phyloP scores from a whole-genome alignment of 75 land plant species.

The Selaginella tamariscina region DNA sequence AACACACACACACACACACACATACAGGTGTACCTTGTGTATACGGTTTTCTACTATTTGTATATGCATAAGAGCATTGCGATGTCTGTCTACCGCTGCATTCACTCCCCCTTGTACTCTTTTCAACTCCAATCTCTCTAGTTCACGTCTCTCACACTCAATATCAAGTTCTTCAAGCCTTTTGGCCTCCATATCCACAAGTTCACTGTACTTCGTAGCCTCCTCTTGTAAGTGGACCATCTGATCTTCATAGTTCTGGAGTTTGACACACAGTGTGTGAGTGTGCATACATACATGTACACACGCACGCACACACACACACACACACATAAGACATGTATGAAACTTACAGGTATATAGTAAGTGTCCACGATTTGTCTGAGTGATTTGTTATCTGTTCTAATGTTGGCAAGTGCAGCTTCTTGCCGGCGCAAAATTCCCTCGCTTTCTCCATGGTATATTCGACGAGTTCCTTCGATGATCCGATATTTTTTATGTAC shows the following conservation, averaged over 20 bases:
- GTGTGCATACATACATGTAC: background rate
- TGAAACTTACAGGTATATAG: background rate
- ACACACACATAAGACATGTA: too few relatives aligned
- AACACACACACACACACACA: background rate
- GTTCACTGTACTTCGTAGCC: background rate
- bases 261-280: background rate
- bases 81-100: constrained; percentile 3
- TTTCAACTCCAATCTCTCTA: background rate
- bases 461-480: constrained; percentile 2
- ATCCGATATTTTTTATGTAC: constrained; percentile 6
- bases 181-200: background rate
- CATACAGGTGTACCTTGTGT: background rate
- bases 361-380: background rate
- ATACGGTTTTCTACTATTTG: constrained; percentile 6
- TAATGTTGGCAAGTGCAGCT: constrained; percentile 8
- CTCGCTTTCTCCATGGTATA: constrained; percentile 8
- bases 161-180: background rate
- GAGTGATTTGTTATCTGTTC: constrained; percentile 2
- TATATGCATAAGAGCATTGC: background rate
- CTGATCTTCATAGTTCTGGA: background rate
- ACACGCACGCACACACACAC: background rate
- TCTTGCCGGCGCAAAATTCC: constrained; percentile 9
- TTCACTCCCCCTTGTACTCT: background rate
- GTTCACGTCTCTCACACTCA: background rate
- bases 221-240: background rate